These are phyloP conservation scores for Acanthamoeba comandoni DNA, from an alignment of 208 protist species.

Conservation along the genomic window DNA sequence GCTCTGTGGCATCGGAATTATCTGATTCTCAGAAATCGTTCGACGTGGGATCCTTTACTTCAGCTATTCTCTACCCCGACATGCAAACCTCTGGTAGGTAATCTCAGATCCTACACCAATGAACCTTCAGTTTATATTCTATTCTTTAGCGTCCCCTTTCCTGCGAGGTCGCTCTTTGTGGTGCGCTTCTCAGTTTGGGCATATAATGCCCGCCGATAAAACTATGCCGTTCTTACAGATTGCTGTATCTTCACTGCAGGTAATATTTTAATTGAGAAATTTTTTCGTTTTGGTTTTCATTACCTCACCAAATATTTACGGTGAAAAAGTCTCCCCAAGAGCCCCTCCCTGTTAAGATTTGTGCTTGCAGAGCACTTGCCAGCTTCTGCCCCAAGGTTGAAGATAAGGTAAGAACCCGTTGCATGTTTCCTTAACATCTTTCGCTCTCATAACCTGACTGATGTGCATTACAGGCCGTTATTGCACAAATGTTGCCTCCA, in stretches of 20 bases:
- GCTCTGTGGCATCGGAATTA: slow-evolving; percentile 21
- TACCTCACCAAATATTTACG: too few species aligned
- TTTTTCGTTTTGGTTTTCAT: too few species aligned
- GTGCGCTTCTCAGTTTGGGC: slow-evolving; percentile 60
- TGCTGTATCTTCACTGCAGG: slow-evolving; percentile 35
- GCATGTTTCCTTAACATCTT: slow-evolving; percentile 12
- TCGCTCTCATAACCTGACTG: not conserved
- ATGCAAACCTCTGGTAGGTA: slow-evolving; percentile 37
- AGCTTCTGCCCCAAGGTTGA: slow-evolving; percentile 58
- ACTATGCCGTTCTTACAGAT: slow-evolving; percentile 40
- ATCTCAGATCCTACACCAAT: too few species aligned
- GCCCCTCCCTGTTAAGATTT: slow-evolving; percentile 50
- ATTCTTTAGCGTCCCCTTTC: slow-evolving; percentile 10
- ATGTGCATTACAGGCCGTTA: too few species aligned
- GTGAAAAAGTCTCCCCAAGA: slow-evolving; percentile 23
- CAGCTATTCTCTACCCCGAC: slow-evolving; percentile 16
- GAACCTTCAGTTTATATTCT: not conserved
- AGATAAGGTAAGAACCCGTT: too few species aligned
- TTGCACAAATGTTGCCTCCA: slow-evolving; percentile 24
- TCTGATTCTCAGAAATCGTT: too few species aligned
- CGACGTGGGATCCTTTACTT: too few species aligned
- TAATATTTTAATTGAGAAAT: too few species aligned
- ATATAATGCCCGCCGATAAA: slow-evolving; percentile 2
- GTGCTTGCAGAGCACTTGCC: slow-evolving; percentile 56
- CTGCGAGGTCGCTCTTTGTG: slow-evolving; percentile 51